phyloP scores from a whole-genome alignment of 2,329 filamentous ascomycete species.

The Xylariaceae sp. region DNA sequence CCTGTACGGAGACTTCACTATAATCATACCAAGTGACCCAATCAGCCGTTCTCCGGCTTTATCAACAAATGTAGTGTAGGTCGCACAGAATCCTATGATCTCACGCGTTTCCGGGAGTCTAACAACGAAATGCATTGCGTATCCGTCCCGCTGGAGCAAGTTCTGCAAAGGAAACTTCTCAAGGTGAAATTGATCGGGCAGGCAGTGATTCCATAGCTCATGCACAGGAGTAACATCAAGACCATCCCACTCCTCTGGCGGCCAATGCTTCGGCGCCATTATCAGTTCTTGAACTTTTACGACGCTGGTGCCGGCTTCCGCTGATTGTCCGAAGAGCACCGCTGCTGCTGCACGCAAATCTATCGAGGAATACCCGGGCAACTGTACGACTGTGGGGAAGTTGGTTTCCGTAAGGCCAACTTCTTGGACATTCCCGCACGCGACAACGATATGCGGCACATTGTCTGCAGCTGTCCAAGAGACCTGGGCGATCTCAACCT shows the following conservation, averaged over 20 bases:
- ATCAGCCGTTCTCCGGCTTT: constrained; percentile 47
- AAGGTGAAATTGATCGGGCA: constrained; percentile 44
- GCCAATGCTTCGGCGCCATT: constrained; percentile 36
- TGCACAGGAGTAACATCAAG: constrained; percentile 35
- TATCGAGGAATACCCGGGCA: constrained; percentile 41
- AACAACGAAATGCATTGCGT: constrained; percentile 52
- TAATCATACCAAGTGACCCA: constrained; percentile 49
- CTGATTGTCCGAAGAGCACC: constrained; percentile 43
- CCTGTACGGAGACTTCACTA: constrained; percentile 46
- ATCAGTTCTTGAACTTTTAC: constrained; percentile 31
- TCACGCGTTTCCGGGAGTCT: constrained; percentile 40
- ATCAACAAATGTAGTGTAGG: constrained; percentile 53
- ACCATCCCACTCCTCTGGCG: constrained; percentile 35
- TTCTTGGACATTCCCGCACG: constrained; percentile 43
- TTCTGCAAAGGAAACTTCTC: constrained; percentile 37
- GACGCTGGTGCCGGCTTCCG: constrained; percentile 13
- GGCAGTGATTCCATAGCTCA: constrained; percentile 43
- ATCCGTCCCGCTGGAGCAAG: constrained; percentile 49
- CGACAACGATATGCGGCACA: constrained; percentile 47
- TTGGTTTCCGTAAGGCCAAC: constrained; percentile 35
- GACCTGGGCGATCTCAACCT: constrained; percentile 46
- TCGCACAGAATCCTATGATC: constrained; percentile 54
- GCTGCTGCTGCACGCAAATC: constrained; percentile 47
- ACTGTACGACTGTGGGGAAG: constrained; percentile 49
- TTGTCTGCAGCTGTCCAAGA: constrained; percentile 41